Base-by-base conservation (phyloP, 169 alveolate species). In the Eimeria brunetti region DNA sequence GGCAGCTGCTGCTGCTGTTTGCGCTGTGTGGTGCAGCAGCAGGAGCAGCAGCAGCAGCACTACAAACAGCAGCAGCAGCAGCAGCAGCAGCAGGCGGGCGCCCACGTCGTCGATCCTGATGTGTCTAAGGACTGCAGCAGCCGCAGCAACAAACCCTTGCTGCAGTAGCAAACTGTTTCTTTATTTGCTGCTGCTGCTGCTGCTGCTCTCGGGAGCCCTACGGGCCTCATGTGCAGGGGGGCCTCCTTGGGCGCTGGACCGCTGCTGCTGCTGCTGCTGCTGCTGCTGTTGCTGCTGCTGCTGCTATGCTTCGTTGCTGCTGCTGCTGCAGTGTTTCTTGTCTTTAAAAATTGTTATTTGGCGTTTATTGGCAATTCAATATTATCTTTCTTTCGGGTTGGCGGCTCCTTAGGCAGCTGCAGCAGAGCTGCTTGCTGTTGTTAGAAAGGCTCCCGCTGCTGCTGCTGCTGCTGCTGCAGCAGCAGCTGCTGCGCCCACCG, bases 381-480 rank as follows among this genome's bases (percentile, higher is more conserved):
- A 4, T 27, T 24, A 27, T 62, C 33, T 62, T 58, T 62, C 4
- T 24, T 62, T 24, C 2, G 14, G n/a, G n/a, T n/a, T n/a, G n/a
- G 38, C 73, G 14, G 33, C 16, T 5, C 3, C 11, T 62, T 20
- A 6, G 4, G 67, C 73, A 5, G 73, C 73, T 62, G 38, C 73
- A 27, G 33, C 73, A 12, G 1, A 27, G 33, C 41, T 62, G 38
- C 4, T 20, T 62, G 73, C 73, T 60, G 30, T 6, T 62, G 73
- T 62, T 62, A 27, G 73, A 62, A 38, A 62, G 69, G 20, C 6
- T 8, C 44, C 76, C 30, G 14, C 76, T 64, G 38, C 14, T 5
- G 76, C 76, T 64, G 81, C 81, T 71, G 81, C 53, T 64, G 76
- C 12, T 64, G 76, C 76, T 64, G 51, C 81, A 38, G 56, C 84